Conservation (phyloP, 176 grass and related monocot species). For the Alopecurus myosuroides region DNA sequence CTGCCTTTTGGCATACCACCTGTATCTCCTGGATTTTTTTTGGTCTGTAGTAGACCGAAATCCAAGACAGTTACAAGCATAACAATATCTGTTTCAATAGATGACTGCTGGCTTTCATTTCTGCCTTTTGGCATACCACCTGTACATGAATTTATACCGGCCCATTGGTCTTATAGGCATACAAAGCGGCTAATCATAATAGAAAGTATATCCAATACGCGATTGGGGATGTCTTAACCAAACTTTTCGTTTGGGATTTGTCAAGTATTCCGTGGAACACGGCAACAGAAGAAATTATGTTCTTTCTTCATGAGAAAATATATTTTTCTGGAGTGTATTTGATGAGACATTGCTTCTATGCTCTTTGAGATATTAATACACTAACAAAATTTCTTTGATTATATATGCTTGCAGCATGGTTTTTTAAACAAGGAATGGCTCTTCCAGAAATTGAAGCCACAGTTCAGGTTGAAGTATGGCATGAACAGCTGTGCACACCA, state of each 20-base stretch:
- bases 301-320: too few species aligned
- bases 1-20: too few species aligned
- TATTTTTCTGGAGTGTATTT: too few species aligned
- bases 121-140: too few species aligned
- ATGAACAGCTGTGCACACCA: not conserved
- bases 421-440: not conserved
- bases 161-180: too few species aligned
- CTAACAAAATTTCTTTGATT: not conserved
- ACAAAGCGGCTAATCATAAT: too few species aligned
- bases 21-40: too few species aligned
- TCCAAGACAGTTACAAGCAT: not conserved
- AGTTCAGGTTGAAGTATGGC: constrained; percentile 23
- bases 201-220: not conserved
- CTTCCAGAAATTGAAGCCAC: not conserved
- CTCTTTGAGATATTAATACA: not conserved
- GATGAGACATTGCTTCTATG: not conserved
- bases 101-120: too few species aligned
- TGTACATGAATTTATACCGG: too few species aligned
- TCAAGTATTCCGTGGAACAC: not conserved
- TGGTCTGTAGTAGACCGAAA: too few species aligned
- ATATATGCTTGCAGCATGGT: not conserved
- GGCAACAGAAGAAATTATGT: not conserved
- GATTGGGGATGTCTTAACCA: not conserved
- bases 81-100: not conserved
- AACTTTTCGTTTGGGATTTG: not conserved